These are phyloP conservation scores for Neonectria magnoliae DNA, from an alignment of 2,329 filamentous ascomycete species.

Conservation along the genomic window DNA sequence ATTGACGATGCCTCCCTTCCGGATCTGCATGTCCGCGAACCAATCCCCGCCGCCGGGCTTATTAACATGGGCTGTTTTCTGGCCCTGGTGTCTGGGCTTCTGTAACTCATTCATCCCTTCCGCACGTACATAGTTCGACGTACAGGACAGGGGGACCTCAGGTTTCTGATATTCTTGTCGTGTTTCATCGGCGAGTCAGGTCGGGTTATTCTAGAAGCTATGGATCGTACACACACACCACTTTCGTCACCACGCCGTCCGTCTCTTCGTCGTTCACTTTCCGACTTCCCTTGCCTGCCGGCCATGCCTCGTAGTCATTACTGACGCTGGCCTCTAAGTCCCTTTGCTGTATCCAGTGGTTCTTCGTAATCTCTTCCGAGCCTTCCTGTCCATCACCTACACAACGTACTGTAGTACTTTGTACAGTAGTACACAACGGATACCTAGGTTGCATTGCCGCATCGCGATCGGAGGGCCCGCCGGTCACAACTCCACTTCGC, in stretches of 20 bases:
- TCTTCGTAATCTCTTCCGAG: background rate
- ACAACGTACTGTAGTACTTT: no score
- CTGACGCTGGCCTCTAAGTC: conserved; percentile 11
- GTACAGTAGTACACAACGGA: background rate
- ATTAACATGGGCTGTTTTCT: conserved; percentile 27
- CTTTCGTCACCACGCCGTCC: conserved; percentile 11
- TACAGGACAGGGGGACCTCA: conserved; percentile 1
- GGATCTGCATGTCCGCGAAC: conserved; percentile 31
- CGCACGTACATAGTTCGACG: conserved; percentile 7
- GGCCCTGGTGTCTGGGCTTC: background rate
- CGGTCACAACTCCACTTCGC: conserved; percentile 23
- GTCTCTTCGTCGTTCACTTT: background rate
- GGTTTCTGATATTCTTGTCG: conserved; percentile 14
- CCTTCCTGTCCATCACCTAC: background rate
- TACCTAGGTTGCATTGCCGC: conserved; percentile 3
- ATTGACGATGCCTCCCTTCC: conserved; percentile 15
- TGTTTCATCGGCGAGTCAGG: conserved; percentile 29
- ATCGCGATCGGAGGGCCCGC: conserved; percentile 24
- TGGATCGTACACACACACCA: conserved; percentile 21
- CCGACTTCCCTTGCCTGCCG: conserved; percentile 8
- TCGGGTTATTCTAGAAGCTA: conserved; percentile 36
- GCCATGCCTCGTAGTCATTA: conserved; percentile 7
- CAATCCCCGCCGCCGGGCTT: conserved; percentile 25
- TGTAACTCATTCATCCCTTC: background rate
- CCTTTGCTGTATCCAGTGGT: background rate